Evolutionary conservation across 257 asterid species (phyloP), one percentile per base, ranked within the genome.

Genomic region (Oldenlandia corymbosa): DNA sequence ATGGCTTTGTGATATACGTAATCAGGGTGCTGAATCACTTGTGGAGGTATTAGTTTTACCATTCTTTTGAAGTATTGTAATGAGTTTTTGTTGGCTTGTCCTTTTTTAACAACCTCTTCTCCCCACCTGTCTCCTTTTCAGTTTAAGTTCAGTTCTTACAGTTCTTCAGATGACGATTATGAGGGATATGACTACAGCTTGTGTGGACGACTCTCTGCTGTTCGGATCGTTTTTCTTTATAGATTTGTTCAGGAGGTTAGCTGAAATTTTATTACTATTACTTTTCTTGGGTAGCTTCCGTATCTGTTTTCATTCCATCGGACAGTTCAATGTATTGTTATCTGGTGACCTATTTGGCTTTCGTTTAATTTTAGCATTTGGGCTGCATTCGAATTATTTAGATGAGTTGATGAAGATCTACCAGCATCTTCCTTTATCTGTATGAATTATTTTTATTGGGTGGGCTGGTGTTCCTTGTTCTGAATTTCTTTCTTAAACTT

Each of bases 1-100:
- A 43, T 90, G 97, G 96, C 96, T 93, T 64, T 93, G 97, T 78
- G 99, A 93, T 76, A 79, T 90, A 79, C 96, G 99, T 67, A 81
- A 85, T 81, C 96, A 84, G 84, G 95, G 85, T 68, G 84, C 95
- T 60, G 94, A 85, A 75, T 93, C 99, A 60, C 85, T 93, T 55
- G 85, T 93, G 70, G 91, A 90, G 93, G 99, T 89, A n/a, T n/a
- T n/a, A 79, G 41, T 51, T 32, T 37, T 67, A n/a, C n/a, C 39
- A 53, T 56, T 62, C 61, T 71, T 65, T 61, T 58, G 32, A 23
- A 26, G n/a, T n/a, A 28, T 11, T 58, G 31, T 52, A 6, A 27
- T 48, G 36, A 43, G 42, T 52, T 13, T 34, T 41, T 36, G 13
- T 24, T 20, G 17, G 24, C 26, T 54, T 26, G 50, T 61, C 23